A percentile compares a stretch with the other conserved stretches of the same genome.
These are phyloP conservation scores for Penicillium macrosclerotiorum DNA, from an alignment of 495 filamentous ascomycete genomes.

Conservation along the genomic window DNA sequence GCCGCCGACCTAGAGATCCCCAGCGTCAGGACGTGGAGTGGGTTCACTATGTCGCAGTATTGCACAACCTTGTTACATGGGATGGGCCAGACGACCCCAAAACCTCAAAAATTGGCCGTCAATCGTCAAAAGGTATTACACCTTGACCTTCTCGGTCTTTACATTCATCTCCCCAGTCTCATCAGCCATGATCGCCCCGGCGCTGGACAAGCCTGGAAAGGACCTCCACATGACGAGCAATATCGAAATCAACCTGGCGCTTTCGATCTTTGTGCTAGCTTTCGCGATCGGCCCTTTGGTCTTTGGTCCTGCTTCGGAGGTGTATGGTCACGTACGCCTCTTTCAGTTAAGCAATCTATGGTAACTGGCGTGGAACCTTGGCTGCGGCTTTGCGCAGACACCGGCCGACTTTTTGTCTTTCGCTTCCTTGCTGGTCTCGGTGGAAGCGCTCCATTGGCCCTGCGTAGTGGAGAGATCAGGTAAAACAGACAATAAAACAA, in stretches of 20 bases:
- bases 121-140: neutral
- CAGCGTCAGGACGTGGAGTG: too few relatives aligned
- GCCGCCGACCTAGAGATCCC: too few relatives aligned
- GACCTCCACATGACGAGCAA: constrained; percentile 54
- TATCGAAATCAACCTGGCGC: constrained; percentile 47
- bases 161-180: constrained; percentile 42
- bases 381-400: constrained; percentile 51
- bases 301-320: constrained; percentile 57
- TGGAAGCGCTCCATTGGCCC: constrained; percentile 44
- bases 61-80: too few relatives aligned
- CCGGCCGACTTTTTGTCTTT: constrained; percentile 48
- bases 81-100: neutral
- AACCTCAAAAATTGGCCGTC: constrained; percentile 4
- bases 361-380: constrained; percentile 49
- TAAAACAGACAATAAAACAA: neutral
- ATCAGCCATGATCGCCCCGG: constrained; percentile 65
- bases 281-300: constrained; percentile 49
- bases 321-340: constrained; percentile 55
- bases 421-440: constrained; percentile 55
- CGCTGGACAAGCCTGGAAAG: constrained; percentile 43
- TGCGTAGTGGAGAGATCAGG: constrained; percentile 31
- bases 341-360: constrained; percentile 48
- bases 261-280: constrained; percentile 52
- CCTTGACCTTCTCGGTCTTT: constrained; percentile 9
- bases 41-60: too few relatives aligned